These are phyloP conservation scores for Linum tenue DNA, from an alignment of 345 rosid genomes.

Conservation along the genomic window DNA sequence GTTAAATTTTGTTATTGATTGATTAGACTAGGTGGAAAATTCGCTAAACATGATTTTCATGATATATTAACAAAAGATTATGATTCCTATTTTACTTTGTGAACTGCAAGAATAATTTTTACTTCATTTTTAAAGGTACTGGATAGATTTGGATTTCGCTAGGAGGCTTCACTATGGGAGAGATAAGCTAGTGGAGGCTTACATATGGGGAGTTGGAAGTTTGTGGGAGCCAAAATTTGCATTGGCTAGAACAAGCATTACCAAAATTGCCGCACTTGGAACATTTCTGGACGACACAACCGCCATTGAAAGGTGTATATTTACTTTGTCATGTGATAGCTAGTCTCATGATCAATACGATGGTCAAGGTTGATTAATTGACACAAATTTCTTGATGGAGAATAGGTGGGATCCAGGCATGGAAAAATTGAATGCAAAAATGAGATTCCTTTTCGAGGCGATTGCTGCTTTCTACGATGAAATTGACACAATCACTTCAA, in stretches of 20 bases:
- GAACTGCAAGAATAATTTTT: too few relatives aligned
- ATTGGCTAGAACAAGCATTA: background rate
- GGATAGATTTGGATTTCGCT: conserved; percentile 3
- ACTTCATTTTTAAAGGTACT: conserved; percentile 15
- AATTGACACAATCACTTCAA: too few relatives aligned
- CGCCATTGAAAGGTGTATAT: conserved; percentile 12
- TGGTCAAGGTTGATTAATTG: background rate
- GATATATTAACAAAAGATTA: too few relatives aligned
- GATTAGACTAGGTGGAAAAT: too few relatives aligned
- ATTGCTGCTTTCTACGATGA: too few relatives aligned
- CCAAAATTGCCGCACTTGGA: conserved; percentile 8
- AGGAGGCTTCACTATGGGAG: conserved; percentile 8
- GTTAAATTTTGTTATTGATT: too few relatives aligned
- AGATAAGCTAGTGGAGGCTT: conserved; percentile 15
- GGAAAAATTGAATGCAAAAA: background rate
- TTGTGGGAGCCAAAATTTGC: conserved; percentile 11
- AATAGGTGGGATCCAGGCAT: conserved; percentile 43
- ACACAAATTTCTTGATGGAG: background rate
- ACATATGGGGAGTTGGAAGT: background rate
- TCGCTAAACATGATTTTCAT: too few relatives aligned
- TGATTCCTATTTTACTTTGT: too few relatives aligned
- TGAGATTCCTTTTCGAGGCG: too few relatives aligned
- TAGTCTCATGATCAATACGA: background rate
- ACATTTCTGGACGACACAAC: conserved; percentile 23
- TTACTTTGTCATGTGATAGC: background rate